These are phyloP conservation scores for Blumeriella jaapii DNA, from an alignment of 2,329 filamentous ascomycete genomes.

Conservation along the genomic window DNA sequence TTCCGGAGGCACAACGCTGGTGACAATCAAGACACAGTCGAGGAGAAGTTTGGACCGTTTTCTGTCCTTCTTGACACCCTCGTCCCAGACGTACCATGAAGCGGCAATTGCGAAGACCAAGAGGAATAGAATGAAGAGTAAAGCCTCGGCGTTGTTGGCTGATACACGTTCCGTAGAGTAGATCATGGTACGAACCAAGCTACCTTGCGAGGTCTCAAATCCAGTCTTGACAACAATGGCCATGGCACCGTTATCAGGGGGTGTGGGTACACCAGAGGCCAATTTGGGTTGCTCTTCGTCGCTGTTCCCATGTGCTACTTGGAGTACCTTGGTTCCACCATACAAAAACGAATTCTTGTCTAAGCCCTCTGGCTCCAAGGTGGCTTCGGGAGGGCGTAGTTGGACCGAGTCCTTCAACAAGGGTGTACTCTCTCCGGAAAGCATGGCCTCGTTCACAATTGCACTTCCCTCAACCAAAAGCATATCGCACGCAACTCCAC, in stretches of 20 bases:
- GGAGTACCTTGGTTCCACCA: slow-evolving; percentile 93
- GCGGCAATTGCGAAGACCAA: slow-evolving; percentile 92
- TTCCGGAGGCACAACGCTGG: slow-evolving; percentile 95
- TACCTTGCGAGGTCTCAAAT: slow-evolving; percentile 97
- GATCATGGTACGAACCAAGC: slow-evolving; percentile 97
- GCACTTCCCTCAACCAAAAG: slow-evolving; percentile 86
- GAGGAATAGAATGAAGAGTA: slow-evolving; percentile 96
- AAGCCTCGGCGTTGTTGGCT: slow-evolving; percentile 91
- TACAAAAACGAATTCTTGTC: slow-evolving; percentile 97
- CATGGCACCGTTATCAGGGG: slow-evolving; percentile 88
- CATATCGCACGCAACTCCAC: slow-evolving; percentile 96
- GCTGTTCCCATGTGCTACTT: slow-evolving; percentile 77
- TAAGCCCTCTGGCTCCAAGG: slow-evolving; percentile 75
- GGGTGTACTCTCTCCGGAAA: slow-evolving; percentile 95
- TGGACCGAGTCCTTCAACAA: slow-evolving; percentile 93
- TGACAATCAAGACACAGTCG: slow-evolving; percentile 95
- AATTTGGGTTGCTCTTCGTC: slow-evolving; percentile 63
- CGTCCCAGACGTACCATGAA: slow-evolving; percentile 98
- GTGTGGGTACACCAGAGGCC: slow-evolving; percentile 64
- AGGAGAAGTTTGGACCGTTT: slow-evolving; percentile 95
- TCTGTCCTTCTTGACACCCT: slow-evolving; percentile 86
- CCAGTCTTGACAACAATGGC: slow-evolving; percentile 94
- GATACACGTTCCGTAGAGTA: slow-evolving; percentile 98
- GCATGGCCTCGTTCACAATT: slow-evolving; percentile 98
- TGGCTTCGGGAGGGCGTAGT: slow-evolving; percentile 70